Base-by-base conservation (phyloP, 1,139 yeast species). In the Debaryomycetaceae sp. region DNA sequence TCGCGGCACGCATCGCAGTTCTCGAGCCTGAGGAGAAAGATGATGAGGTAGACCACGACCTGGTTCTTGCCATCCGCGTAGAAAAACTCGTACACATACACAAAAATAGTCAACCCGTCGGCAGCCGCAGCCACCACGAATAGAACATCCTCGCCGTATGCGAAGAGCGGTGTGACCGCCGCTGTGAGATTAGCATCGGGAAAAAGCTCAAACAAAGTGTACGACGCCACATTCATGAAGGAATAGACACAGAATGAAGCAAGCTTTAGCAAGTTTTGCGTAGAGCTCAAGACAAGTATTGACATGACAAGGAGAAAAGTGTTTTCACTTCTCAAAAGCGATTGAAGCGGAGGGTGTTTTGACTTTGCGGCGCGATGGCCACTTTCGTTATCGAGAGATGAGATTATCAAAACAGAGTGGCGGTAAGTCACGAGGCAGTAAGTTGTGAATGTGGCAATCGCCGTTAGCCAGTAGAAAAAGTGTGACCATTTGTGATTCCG, bases 161-260 rank as follows among this genome's bases (percentile, higher is more conserved):
- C 37, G 20, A 61, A 37, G 22, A 63, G 42, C 0, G 68, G 68
- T 2, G 40, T 29, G 3, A 61, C 27, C 0, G 63, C 63, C 15
- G 39, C 35, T 4, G 63, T 43, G 8, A 64, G 40, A 2, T 50
- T 40, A 7, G 48, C 43, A 1, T 44, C 40, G 1, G 67, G 64
- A 28, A 51, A 57, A 4, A 55, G 37, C 14, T 66, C 68, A 21
- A 51, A 42, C n/a, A 59, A 42, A 28, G 60, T 38, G 30, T 48
- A 56, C 25, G 51, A 52, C 16, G 55, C 44, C 28, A 68, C 38
- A 39, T 69, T 68, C 39, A 69, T 48, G 26, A 52, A 43, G 1
- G 77, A 65, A 39, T 68, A 69, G 4, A 63, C 47, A n/a, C 55
- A 47, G 37, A 65, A 64, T 1, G 76, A 68, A 11, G 59, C 27